Conservation (phyloP, 169 alveolate genomes). For the Plasmodium gaboni region DNA sequence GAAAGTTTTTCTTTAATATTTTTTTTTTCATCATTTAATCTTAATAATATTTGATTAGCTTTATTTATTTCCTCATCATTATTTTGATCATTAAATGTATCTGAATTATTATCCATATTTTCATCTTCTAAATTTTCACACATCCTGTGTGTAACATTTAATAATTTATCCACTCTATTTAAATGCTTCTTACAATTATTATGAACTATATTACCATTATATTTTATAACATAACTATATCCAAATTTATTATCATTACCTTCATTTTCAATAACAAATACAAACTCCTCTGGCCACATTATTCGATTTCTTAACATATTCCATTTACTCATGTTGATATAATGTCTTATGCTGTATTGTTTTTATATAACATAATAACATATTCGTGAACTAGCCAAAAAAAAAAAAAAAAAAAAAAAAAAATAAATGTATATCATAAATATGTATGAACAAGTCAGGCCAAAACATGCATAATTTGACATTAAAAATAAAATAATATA, state of each 20-base stretch:
- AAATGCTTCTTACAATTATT: conserved; percentile 29
- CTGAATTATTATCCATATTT: conserved; percentile 13
- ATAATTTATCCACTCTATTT: conserved; percentile 23
- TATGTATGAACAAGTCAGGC: conserved; percentile 30
- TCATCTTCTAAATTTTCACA: conserved; percentile 42
- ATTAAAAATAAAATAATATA: too few species aligned
- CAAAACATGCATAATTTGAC: not conserved
- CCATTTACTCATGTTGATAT: conserved; percentile 56
- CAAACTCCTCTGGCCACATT: conserved; percentile 64
- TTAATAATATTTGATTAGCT: conserved; percentile 63
- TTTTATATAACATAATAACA: too few species aligned
- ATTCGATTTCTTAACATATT: conserved; percentile 6
- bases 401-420: not conserved
- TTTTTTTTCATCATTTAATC: conserved; percentile 62
- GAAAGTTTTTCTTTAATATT: conserved; percentile 17
- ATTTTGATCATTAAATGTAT: not conserved
- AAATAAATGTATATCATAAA: too few species aligned
- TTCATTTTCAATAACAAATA: conserved; percentile 56
- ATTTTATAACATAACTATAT: conserved; percentile 54
- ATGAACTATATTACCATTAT: conserved; percentile 54
- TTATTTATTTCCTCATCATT: conserved; percentile 23
- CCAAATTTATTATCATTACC: conserved; percentile 63
- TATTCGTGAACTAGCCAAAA: too few species aligned
- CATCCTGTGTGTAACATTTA: conserved; percentile 13
- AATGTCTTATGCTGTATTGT: too few species aligned